Percentiles rank a stretch among this genome's conserved stretches.
Conservation (phyloP, 495 filamentous ascomycete species). For the Podospora tetraspora region DNA sequence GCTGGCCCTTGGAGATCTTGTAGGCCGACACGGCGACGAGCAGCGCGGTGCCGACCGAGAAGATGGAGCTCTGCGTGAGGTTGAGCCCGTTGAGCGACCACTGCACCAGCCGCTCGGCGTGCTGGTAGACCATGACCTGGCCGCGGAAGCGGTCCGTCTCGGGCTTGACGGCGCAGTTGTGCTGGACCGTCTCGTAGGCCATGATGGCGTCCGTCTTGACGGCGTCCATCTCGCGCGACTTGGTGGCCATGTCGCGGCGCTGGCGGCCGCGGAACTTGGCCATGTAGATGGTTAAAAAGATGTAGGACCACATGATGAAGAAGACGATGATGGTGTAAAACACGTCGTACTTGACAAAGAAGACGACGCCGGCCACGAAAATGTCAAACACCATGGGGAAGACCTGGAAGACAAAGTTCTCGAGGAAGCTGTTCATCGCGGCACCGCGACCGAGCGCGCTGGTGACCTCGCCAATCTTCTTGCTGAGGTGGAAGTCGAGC, state of each 20-base stretch:
- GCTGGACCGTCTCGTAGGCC: constrained; percentile 94
- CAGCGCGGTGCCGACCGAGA: constrained; percentile 81
- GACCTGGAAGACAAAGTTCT: constrained; percentile 86
- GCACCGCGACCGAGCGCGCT: constrained; percentile 87
- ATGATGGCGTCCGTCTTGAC: constrained; percentile 96
- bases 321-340: constrained; percentile 87
- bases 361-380: constrained; percentile 74
- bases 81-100: constrained; percentile 84
- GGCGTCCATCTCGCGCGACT: constrained; percentile 83
- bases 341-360: constrained; percentile 69
- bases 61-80: constrained; percentile 72
- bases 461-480: constrained; percentile 88
- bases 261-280: constrained; percentile 86
- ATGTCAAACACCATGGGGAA: constrained; percentile 90
- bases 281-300: constrained; percentile 89
- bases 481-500: constrained; percentile 89
- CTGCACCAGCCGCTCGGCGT: constrained; percentile 74
- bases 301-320: constrained; percentile 82
- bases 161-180: constrained; percentile 89
- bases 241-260: constrained; percentile 81
- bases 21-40: constrained; percentile 82
- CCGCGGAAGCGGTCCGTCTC: constrained; percentile 76
- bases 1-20: constrained; percentile 69
- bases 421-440: constrained; percentile 89
- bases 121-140: constrained; percentile 72